Percentiles rank a stretch among this genome's conserved stretches.
These are phyloP conservation scores for Tetrastigma voinierianum DNA, from an alignment of 164 flowering plant species.

Conservation along the genomic window DNA sequence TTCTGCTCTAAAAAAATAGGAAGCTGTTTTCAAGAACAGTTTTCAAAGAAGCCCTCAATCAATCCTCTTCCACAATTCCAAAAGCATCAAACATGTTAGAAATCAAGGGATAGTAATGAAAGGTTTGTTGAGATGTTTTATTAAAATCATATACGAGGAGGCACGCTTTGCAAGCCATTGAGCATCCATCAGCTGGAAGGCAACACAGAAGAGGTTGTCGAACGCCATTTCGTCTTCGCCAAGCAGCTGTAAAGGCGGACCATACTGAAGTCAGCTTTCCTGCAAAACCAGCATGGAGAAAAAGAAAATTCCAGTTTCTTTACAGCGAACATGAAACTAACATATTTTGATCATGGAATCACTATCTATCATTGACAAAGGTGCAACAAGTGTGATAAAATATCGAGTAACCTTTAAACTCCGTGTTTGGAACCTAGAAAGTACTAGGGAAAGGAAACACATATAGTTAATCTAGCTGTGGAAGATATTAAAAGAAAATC, in stretches of 20 bases:
- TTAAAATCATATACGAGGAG: constrained; percentile 84
- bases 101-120: background rate
- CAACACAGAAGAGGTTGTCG: constrained; percentile 65
- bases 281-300: constrained; percentile 31
- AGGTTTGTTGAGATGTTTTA: constrained; percentile 3
- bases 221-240: constrained; percentile 79
- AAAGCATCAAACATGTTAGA: background rate
- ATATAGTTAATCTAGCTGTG: no score
- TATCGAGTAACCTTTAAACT: background rate
- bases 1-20: no score
- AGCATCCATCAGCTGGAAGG: constrained; percentile 78
- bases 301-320: background rate
- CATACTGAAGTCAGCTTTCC: constrained; percentile 63
- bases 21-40: no score
- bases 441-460: no score
- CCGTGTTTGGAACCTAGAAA: no score
- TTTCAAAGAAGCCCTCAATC: no score
- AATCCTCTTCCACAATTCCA: background rate
- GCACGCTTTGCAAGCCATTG: constrained; percentile 89
- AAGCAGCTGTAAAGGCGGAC: constrained; percentile 59
- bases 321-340: background rate
- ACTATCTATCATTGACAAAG: background rate
- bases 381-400: background rate
- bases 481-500: no score
- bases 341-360: background rate